Evolutionary conservation across 257 asterid species (phyloP), one percentile per base, ranked within the genome.

Genomic region (Misopates orontium): DNA sequence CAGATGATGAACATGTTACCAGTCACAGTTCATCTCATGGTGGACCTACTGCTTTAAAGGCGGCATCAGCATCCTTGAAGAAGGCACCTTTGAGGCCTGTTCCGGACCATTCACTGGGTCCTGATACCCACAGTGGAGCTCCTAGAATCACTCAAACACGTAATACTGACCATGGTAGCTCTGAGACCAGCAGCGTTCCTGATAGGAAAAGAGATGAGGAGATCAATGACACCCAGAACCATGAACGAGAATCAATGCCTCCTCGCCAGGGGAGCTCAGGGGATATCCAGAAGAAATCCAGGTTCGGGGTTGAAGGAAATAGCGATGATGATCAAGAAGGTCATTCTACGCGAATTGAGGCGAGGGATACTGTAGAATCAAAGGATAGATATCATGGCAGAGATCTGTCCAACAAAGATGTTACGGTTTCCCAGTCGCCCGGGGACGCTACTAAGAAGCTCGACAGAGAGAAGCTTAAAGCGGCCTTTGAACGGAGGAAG

Each of bases 391-490:
- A 67, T 65, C 78, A 75, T 20, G 73, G 82, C 42, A 64, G 78
- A 73, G 73, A 58, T 14, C 45, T 68, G 49, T 64, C 81, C 13
- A 63, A 58, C 69, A 84, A 76, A 72, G 90, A 78, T 54, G 73
- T 70, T 70, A 52, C 78, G 20, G 79, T 68, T 15, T 73, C 66
- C 45, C 89, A 80, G 65, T 82, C 84, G 8, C 91, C 88, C 55
- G 83, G 76, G 62, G 91, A 78, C 41, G 78, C 76, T 31, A 68
- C 52, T 0, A 79, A 79, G 8, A 85, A 82, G 80, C 71, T 84
- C 25, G 95, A 87, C 83, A 80, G 60, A 68, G 90, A 84, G 78
- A 90, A 85, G 81, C 72, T 90, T 44, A 90, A 87, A 78, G 97
- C 96, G 72, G 91, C 90, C 22, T 73, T 81, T 44, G 91, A 87